Evolutionary conservation across 1,139 yeast species (phyloP).

Genomic region (Pneumocystis jirovecii): DNA sequence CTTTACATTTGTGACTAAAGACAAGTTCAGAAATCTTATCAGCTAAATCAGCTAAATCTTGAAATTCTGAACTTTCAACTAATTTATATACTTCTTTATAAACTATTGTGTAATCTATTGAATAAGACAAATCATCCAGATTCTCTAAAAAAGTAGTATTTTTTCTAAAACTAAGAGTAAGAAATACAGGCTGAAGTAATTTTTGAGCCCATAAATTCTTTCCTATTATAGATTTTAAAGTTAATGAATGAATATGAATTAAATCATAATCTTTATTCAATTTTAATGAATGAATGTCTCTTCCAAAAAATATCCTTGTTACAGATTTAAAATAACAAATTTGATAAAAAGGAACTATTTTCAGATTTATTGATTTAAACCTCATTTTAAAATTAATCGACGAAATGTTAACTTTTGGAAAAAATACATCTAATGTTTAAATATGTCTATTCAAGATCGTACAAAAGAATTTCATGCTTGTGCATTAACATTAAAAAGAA

Average conservation of each 20-base stretch:
- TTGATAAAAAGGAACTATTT: background rate
- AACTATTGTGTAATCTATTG: conserved; percentile 76
- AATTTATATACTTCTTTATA: conserved; percentile 30
- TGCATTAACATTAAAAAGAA: background rate
- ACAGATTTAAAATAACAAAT: background rate
- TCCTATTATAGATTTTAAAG: conserved; percentile 10
- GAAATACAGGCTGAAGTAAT: conserved; percentile 45
- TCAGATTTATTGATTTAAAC: background rate
- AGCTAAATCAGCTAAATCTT: conserved; percentile 47
- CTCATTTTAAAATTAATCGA: background rate
- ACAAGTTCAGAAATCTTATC: conserved; percentile 37
- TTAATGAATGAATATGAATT: conserved; percentile 9
- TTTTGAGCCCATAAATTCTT: conserved; percentile 13
- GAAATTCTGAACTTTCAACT: conserved; percentile 1
- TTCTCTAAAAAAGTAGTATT: conserved; percentile 56
- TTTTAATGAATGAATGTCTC: background rate
- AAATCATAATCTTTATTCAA: conserved; percentile 5
- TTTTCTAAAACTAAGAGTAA: conserved; percentile 48
- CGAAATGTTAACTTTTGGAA: background rate
- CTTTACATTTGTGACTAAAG: conserved; percentile 38
- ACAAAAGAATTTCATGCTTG: conserved; percentile 2
- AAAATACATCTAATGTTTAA: background rate
- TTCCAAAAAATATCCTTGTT: background rate
- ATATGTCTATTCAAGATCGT: conserved; percentile 5
- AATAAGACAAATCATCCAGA: conserved; percentile 63